Evolutionary conservation across 2,329 filamentous ascomycete genomes (phyloP).

Genomic region (Mollisia scopiformis): DNA sequence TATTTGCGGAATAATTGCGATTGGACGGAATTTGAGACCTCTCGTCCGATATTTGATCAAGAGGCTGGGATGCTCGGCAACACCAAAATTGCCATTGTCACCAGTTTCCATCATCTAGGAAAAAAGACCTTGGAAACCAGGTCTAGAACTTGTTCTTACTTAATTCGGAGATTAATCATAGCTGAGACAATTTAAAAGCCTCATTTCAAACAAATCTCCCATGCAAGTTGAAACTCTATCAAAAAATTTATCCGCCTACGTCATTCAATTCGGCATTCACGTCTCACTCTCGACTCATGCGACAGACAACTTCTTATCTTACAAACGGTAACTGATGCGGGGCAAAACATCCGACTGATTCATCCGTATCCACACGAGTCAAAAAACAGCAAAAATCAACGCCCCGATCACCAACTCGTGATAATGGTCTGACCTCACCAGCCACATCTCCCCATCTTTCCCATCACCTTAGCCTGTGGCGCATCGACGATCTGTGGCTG

Average conservation of each 20-base stretch:
- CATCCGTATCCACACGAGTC: neutral
- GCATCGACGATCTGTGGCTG: slow-evolving; percentile 8
- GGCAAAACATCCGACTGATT: neutral
- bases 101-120: neutral
- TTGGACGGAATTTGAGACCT: neutral
- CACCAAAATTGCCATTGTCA: neutral
- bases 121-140: neutral
- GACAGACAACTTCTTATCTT: neutral
- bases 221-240: neutral
- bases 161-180: neutral
- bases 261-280: neutral
- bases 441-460: slow-evolving; percentile 1
- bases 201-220: neutral
- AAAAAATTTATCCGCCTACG: neutral
- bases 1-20: neutral
- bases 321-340: neutral
- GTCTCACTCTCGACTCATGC: neutral
- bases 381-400: neutral
- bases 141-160: neutral
- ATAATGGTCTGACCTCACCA: slow-evolving; percentile 15
- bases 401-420: neutral
- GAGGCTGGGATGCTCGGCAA: neutral
- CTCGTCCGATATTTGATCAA: neutral
- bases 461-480: neutral
- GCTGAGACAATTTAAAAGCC: neutral